Percentiles rank a stretch among this genome's conserved stretches.
phyloP scores from a whole-genome alignment of 2,329 filamentous ascomycete species.

The Trichoderma brevicompactum region DNA sequence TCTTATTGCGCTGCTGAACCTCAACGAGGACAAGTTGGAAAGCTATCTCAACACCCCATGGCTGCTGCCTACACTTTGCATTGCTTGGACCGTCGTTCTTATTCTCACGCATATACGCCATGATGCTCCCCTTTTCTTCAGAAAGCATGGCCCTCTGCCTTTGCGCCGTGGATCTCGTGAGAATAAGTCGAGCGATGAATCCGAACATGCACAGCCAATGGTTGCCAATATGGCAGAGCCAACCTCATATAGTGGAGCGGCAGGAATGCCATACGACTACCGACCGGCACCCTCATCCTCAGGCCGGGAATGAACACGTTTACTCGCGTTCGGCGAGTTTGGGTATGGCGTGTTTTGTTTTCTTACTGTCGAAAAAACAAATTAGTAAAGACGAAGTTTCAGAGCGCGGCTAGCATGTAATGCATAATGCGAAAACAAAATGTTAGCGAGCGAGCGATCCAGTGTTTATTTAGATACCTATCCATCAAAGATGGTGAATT shows the following conservation, averaged over 20 bases:
- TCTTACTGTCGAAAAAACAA: not conserved
- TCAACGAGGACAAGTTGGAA: conserved; percentile 25
- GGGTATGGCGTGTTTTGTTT: not conserved
- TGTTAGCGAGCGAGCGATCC: conserved; percentile 4
- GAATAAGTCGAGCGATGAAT: not conserved
- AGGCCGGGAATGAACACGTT: not conserved
- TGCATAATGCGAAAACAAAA: not conserved
- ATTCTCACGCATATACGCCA: conserved; percentile 41
- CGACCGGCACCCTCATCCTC: conserved; percentile 5
- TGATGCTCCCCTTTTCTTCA: conserved; percentile 27
- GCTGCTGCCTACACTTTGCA: conserved; percentile 42
- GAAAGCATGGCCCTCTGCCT: not conserved
- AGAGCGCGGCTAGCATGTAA: not conserved
- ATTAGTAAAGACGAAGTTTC: not conserved
- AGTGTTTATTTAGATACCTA: not conserved
- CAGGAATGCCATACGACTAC: conserved; percentile 5
- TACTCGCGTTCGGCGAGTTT: not conserved
- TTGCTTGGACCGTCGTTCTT: conserved; percentile 43
- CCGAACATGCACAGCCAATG: conserved; percentile 19
- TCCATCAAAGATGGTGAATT: not conserved
- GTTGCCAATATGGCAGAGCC: not conserved
- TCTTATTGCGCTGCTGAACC: conserved; percentile 38
- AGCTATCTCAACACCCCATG: conserved; percentile 38
- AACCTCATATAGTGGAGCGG: not conserved
- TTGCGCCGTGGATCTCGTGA: conserved; percentile 1